Conservation (phyloP, 441 rosid species). For the Manihot esculenta region DNA sequence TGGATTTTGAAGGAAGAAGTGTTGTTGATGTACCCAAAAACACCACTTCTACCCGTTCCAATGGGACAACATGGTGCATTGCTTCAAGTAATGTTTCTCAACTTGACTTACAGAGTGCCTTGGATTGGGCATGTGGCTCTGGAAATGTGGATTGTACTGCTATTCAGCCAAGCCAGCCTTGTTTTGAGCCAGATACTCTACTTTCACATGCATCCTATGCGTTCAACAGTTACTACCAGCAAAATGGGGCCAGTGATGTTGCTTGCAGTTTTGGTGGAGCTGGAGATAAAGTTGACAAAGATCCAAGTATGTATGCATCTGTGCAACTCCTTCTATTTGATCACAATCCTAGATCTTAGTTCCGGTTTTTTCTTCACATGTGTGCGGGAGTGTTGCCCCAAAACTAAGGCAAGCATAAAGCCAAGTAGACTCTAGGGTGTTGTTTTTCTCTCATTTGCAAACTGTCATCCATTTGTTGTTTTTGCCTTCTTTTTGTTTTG, state of each 20-base stretch:
- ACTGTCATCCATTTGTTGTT: no score
- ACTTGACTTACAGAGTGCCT: constrained; percentile 64
- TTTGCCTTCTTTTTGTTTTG: no score
- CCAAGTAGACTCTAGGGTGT: no score
- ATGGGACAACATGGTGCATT: constrained; percentile 86
- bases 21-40: constrained; percentile 36
- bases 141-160: constrained; percentile 94
- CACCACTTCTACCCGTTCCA: constrained; percentile 45
- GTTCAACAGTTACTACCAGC: constrained; percentile 87
- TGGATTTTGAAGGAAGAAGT: constrained; percentile 79
- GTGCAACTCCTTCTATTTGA: neutral
- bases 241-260: constrained; percentile 76
- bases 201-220: constrained; percentile 93
- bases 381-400: no score
- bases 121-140: constrained; percentile 94
- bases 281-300: constrained; percentile 78
- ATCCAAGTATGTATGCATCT: constrained; percentile 68
- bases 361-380: neutral
- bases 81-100: constrained; percentile 83
- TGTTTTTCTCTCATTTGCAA: no score
- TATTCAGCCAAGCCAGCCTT: constrained; percentile 92
- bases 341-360: constrained; percentile 1
- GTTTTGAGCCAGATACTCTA: constrained; percentile 85
- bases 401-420: no score
- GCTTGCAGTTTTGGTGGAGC: constrained; percentile 92